Evolutionary conservation across 2,329 filamentous ascomycete genomes (phyloP).

Genomic region (Ambrosiella beaveri): DNA sequence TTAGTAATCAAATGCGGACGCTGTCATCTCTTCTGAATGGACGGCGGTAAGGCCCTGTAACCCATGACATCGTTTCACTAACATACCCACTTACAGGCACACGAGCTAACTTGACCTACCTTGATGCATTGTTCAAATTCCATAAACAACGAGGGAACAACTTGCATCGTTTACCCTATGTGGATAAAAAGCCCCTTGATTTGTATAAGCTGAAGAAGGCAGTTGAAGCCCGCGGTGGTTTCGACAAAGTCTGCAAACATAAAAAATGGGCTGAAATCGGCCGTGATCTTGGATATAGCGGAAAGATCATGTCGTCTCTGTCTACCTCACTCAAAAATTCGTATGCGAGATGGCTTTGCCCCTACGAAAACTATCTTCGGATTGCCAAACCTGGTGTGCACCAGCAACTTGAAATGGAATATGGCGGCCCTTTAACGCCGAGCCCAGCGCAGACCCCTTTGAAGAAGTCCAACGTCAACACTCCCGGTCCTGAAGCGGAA

Average conservation of each 20-base stretch:
- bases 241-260: conserved; percentile 87
- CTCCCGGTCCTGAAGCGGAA: conserved; percentile 41
- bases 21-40: neutral
- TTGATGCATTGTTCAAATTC: conserved; percentile 87
- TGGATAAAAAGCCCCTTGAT: conserved; percentile 93
- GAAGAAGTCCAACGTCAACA: conserved; percentile 44
- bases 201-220: conserved; percentile 93
- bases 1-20: neutral
- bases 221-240: conserved; percentile 84
- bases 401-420: conserved; percentile 81
- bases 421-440: conserved; percentile 80
- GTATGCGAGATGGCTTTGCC: conserved; percentile 89
- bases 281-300: conserved; percentile 87
- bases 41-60: no score
- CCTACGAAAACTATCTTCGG: conserved; percentile 87
- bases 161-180: conserved; percentile 82
- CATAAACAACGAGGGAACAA: conserved; percentile 94
- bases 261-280: conserved; percentile 99
- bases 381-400: conserved; percentile 91
- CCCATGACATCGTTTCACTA: neutral
- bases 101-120: conserved; percentile 85
- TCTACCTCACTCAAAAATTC: conserved; percentile 98
- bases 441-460: conserved; percentile 51
- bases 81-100: conserved; percentile 41
- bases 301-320: conserved; percentile 98